A percentile compares a stretch with the other conserved stretches of the same genome.
phyloP scores from a whole-genome alignment of 1,284 basidiomycete genomes.

The Violaceomyces palustris region DNA sequence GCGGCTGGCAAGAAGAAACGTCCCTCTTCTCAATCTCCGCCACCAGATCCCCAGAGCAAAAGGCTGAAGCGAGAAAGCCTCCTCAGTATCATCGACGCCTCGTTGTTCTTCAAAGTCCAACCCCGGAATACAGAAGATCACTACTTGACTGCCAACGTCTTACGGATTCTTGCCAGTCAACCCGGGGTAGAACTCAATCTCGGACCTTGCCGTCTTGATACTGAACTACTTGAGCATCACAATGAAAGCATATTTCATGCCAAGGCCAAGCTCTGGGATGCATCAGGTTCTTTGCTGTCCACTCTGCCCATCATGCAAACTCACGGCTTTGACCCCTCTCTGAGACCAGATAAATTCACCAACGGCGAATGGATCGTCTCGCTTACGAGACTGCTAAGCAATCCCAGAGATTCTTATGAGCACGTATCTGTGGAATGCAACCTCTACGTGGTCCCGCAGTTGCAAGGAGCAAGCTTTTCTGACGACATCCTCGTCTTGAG shows the following conservation, averaged over 20 bases:
- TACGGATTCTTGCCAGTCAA: conserved; percentile 1
- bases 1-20: background rate
- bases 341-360: conserved; percentile 7
- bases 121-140: conserved; percentile 7
- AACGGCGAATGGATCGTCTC: conserved; percentile 20
- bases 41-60: background rate
- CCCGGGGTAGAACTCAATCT: background rate
- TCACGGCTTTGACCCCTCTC: background rate
- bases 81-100: conserved; percentile 9
- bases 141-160: conserved; percentile 6
- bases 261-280: conserved; percentile 1
- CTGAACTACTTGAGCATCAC: background rate
- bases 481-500: conserved; percentile 17
- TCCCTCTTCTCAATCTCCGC: conserved; percentile 1
- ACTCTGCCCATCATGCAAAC: conserved; percentile 7
- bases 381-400: background rate
- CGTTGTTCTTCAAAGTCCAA: conserved; percentile 11
- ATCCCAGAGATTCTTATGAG: background rate
- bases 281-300: background rate
- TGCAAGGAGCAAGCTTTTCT: conserved; percentile 4
- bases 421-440: background rate
- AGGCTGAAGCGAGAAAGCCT: background rate
- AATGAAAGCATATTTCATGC: conserved; percentile 8
- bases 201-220: conserved; percentile 2
- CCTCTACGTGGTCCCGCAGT: conserved; percentile 2